Base-by-base conservation (phyloP, 345 rosid genomes). In the Leavenworthia alabamica region DNA sequence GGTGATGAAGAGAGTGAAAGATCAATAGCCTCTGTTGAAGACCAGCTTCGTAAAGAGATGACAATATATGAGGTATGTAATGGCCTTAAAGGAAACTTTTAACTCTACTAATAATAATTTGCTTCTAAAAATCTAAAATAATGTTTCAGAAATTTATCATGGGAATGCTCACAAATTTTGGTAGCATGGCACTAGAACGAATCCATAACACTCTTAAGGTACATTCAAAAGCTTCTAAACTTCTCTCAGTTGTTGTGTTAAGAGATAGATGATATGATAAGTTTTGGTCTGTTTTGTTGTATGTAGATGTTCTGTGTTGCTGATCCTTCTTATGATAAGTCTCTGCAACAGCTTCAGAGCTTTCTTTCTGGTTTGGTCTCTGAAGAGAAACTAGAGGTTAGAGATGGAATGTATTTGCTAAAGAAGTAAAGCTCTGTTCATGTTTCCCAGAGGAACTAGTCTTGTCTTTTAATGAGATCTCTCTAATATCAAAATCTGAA, bases 161-260 rank as follows among this genome's bases (percentile, higher is more conserved):
- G 86, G 97, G 96, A 62, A 93, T 93, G 99, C 96, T 93, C 61
- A 89, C 91, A 53, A 87, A 93, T 74, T 85, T 93, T 20, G 91
- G 97, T 20, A 85, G 81, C 82, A 87, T 87, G 97, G 81, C 90
- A 41, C 71, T 84, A 62, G 96, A 93, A 64, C 78, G 88, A 72
- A 93, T 93, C 68, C 97, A 93, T 49, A 87, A 89, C 60, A 87
- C 89, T 35, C 91, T 93, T 40, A 93, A 89, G 89, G 96, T 86
- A 77, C 39, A 22, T 15, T n/a, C 8, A 13, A 37, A 13, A 3
- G 17, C 42, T n/a, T n/a, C 42, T 5, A 13, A 36, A 36, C 40
- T 14, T 4, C 10, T 32, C 10, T n/a, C n/a, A 3, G 10, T 23
- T 58, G 19, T 13, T 50, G 27, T 49, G 35, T 31, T 59, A 29